Evolutionary conservation across 306 rosid species (phyloP).

Genomic region (Rosa lucieae): DNA sequence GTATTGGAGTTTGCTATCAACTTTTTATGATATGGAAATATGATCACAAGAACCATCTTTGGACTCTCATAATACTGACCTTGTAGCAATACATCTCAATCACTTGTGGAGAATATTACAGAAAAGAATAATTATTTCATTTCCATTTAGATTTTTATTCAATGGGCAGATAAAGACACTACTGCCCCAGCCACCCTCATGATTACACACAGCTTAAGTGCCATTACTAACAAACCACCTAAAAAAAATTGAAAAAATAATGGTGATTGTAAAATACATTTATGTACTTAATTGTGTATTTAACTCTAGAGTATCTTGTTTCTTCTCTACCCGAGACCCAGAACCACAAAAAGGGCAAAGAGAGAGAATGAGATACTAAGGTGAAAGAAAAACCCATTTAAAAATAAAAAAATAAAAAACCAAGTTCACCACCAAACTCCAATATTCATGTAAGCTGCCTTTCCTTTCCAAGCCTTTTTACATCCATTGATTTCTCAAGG

Average conservation of each 20-base stretch:
- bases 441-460: conserved; percentile 38
- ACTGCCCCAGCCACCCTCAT: conserved; percentile 33
- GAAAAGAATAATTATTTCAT: conserved; percentile 50
- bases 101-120: conserved; percentile 26
- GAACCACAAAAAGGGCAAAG: conserved; percentile 35
- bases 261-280: conserved; percentile 44
- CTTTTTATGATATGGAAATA: neutral
- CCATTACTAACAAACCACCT: conserved; percentile 50
- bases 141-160: conserved; percentile 27
- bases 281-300: conserved; percentile 48
- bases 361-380: neutral
- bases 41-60: neutral
- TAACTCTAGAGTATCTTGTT: conserved; percentile 33
- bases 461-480: conserved; percentile 47
- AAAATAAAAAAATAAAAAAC: conserved; percentile 31
- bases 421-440: conserved; percentile 35
- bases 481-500: conserved; percentile 40
- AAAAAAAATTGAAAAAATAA: conserved; percentile 20
- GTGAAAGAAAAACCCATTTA: neutral
- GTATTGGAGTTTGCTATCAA: neutral
- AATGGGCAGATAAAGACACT: conserved; percentile 37
- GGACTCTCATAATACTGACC: neutral
- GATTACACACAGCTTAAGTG: conserved; percentile 45
- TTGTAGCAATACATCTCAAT: neutral
- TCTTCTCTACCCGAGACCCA: conserved; percentile 38